A percentile compares a stretch with the other conserved stretches of the same genome.
Conservation (phyloP, 2,329 filamentous ascomycete species). For the Ophiocordyceps polyrhachis-furcata region DNA sequence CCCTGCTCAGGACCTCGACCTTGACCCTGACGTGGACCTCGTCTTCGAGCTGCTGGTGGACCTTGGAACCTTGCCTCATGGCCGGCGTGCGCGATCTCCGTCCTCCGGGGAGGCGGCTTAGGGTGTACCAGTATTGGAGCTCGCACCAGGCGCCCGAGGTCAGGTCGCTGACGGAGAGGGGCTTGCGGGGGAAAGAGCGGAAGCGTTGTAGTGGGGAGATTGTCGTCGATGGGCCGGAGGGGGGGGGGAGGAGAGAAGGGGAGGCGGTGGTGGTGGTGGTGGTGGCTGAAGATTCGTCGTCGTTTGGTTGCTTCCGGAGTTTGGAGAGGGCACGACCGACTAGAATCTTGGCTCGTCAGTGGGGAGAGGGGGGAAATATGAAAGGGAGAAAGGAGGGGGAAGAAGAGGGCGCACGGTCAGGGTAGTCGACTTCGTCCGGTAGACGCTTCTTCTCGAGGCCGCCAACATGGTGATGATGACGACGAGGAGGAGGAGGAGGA, state of each 20-base stretch:
- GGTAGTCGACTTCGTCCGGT: slow-evolving; percentile 15
- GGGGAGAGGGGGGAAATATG: neutral
- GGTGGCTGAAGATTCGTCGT: neutral
- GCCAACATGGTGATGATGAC: neutral
- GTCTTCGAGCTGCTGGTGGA: slow-evolving; percentile 73
- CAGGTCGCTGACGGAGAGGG: slow-evolving; percentile 74
- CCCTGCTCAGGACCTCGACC: slow-evolving; percentile 52
- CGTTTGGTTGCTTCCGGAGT: slow-evolving; percentile 4
- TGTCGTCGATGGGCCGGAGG: too few relatives aligned
- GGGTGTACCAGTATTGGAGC: slow-evolving; percentile 75
- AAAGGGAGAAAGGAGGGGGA: neutral
- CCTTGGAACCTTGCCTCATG: slow-evolving; percentile 64
- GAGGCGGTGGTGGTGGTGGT: slow-evolving; percentile 5
- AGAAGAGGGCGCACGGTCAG: slow-evolving; percentile 33
- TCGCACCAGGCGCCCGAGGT: slow-evolving; percentile 91
- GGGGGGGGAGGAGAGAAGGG: too few relatives aligned
- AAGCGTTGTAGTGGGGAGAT: slow-evolving; percentile 56
- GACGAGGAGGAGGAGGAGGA: too few relatives aligned
- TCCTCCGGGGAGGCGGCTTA: slow-evolving; percentile 54
- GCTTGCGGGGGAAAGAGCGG: slow-evolving; percentile 56
- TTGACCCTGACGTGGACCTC: slow-evolving; percentile 63
- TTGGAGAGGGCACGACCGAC: slow-evolving; percentile 27
- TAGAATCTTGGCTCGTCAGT: slow-evolving; percentile 43
- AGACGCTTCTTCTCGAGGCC: neutral
- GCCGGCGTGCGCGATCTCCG: slow-evolving; percentile 56